These are phyloP conservation scores for Apiotrichum akiyoshidainum DNA, from an alignment of 1,284 basidiomycete species.

Conservation along the genomic window DNA sequence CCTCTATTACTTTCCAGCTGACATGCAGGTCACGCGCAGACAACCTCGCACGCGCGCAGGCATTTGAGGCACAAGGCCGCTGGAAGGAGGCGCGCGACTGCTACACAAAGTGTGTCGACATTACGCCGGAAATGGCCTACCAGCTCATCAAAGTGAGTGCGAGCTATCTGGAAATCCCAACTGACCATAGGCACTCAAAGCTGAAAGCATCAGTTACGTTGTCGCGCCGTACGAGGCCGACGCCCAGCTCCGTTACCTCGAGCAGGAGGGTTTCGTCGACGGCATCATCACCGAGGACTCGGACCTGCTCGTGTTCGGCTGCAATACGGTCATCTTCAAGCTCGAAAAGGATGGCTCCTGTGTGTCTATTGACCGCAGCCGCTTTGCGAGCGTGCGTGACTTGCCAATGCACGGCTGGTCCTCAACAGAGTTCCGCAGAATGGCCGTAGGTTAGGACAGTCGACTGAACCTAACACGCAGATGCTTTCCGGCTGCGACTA, in stretches of 20 bases:
- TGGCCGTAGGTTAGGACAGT: constrained; percentile 60
- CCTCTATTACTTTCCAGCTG: too few species aligned
- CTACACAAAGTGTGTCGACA: constrained; percentile 89
- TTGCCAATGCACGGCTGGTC: constrained; percentile 85
- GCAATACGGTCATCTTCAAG: constrained; percentile 72
- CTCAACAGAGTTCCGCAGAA: constrained; percentile 81
- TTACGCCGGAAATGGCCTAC: constrained; percentile 95
- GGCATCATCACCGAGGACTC: constrained; percentile 98
- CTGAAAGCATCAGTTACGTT: constrained; percentile 75
- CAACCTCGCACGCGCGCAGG: constrained; percentile 61
- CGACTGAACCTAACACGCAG: constrained; percentile 23
- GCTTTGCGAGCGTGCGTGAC: constrained; percentile 69
- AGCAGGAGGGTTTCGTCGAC: constrained; percentile 76
- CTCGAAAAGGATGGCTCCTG: constrained; percentile 75
- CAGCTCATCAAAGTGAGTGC: constrained; percentile 87
- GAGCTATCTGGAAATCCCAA: not conserved
- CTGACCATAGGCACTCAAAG: constrained; percentile 66
- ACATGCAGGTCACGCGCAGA: constrained; percentile 50
- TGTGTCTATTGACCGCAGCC: constrained; percentile 70
- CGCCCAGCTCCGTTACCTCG: constrained; percentile 91
- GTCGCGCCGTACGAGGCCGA: constrained; percentile 99
- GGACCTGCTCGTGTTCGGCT: constrained; percentile 95
- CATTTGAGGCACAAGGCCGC: constrained; percentile 72
- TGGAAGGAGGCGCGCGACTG: constrained; percentile 75
- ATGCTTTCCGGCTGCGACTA: constrained; percentile 98